Evolutionary conservation across 2,329 filamentous ascomycete genomes (phyloP), one percentile per base, ranked within the genome.

Genomic region (Nannizziopsis arthrosporioides): DNA sequence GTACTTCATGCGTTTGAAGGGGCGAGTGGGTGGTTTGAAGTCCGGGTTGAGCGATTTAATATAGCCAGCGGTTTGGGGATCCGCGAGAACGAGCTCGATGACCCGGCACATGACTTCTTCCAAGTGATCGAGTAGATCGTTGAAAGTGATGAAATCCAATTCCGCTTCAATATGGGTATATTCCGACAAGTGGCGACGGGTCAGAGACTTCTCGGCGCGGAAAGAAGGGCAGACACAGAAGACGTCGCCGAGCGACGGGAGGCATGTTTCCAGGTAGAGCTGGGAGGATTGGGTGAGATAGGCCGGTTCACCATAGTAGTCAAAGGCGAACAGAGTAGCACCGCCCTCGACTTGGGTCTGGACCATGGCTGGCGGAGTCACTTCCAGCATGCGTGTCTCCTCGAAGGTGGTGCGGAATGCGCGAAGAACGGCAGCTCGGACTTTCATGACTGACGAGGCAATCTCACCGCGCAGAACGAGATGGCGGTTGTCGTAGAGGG

Each of bases 181-280:
- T 70, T 98, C 92, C 42, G 87, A 85, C 59, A 98, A 71, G 66
- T 98, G 92, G 61, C 92, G 85, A 53, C 92, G 84, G 43, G 92
- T 98, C 50, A 96, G 75, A 5, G 84, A 90, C 72, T 95, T 95
- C 70, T 98, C 92, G 11, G 92, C 92, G 53, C 92, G 89, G 82
- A 98, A 98, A 1, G 90, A 96, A 68, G 94, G 94, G 68, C 94
- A 89, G 60, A 98, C 90, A 65, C 90, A 96, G 77, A 93, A 98
- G 46, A 95, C 88, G 64, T 95, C 86, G 57, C 92, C 92, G 60
- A 96, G 76, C 44, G 84, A 86, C 9, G 90, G 87, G 30, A 98
- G 73, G 56, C 83, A 87, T 30, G 92, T 98, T 74, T 98, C 92
- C 51, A 98, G 84, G 70, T 98, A 98, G 47, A 98, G 80, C 69